Evolutionary conservation across 768 basidiomycete genomes (phyloP).

Genomic region (Trametes elegans): DNA sequence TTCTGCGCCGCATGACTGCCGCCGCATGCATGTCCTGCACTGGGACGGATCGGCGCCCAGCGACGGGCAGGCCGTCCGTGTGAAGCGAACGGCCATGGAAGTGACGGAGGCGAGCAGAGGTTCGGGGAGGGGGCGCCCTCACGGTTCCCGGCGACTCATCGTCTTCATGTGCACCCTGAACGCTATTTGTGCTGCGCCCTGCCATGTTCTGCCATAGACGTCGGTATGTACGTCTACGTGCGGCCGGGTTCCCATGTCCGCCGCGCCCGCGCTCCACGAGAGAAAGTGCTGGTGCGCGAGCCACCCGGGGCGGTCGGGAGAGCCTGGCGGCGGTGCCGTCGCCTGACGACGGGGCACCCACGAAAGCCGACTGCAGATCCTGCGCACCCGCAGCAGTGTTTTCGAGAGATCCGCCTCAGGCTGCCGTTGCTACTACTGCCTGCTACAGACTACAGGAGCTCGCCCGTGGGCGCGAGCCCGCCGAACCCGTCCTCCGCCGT

Average conservation of each 20-base stretch:
- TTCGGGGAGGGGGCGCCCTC: too few species aligned
- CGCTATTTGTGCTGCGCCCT: neutral
- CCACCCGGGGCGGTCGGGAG: neutral
- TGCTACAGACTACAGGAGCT: conserved; percentile 14
- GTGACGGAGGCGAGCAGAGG: too few species aligned
- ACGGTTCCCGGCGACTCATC: too few species aligned
- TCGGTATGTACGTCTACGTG: neutral
- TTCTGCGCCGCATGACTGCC: too few species aligned
- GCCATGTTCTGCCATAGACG: neutral
- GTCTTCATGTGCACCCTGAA: neutral
- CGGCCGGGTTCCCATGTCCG: neutral
- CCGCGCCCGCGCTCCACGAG: neutral
- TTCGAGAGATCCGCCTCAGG: too few species aligned
- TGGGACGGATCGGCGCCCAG: too few species aligned
- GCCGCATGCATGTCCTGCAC: too few species aligned
- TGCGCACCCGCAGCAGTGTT: neutral
- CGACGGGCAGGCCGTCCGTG: too few species aligned
- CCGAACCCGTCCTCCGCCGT: conserved; percentile 30
- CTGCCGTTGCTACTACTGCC: too few species aligned
- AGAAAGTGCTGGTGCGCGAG: neutral
- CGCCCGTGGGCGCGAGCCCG: conserved; percentile 18
- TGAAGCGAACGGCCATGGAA: too few species aligned
- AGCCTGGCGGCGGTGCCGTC: neutral
- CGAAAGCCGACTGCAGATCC: neutral
- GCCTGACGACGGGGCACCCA: neutral